These are phyloP conservation scores for Marasmius sp. DNA, from an alignment of 1,284 basidiomycete species.

Conservation along the genomic window DNA sequence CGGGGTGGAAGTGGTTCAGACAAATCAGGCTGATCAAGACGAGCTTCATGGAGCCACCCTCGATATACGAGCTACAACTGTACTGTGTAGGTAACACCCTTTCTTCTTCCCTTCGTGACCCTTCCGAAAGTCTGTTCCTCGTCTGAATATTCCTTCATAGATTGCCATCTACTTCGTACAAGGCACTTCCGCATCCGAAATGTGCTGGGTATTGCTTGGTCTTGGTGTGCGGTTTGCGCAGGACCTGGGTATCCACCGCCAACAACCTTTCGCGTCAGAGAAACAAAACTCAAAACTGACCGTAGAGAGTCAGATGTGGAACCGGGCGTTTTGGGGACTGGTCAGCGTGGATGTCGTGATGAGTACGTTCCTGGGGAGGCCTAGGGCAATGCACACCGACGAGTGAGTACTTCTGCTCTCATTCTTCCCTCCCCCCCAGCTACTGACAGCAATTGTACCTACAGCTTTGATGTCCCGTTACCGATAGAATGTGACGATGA, in stretches of 20 bases:
- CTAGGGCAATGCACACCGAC: conserved; percentile 9
- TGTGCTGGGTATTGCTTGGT: conserved; percentile 5
- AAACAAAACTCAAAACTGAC: neutral
- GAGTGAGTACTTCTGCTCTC: conserved; percentile 8
- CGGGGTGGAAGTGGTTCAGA: conserved; percentile 55
- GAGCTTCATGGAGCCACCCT: conserved; percentile 44
- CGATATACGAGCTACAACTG: conserved; percentile 57
- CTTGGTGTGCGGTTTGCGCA: conserved; percentile 13
- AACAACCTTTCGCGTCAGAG: neutral
- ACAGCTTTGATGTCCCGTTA: conserved; percentile 11
- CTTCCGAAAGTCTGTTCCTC: neutral
- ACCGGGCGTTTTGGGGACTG: conserved; percentile 14
- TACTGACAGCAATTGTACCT: neutral
- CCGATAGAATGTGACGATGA: conserved; percentile 42
- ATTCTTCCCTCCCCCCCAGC: neutral
- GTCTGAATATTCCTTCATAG: neutral
- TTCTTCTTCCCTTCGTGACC: neutral
- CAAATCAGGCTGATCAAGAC: conserved; percentile 46
- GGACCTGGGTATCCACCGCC: conserved; percentile 12
- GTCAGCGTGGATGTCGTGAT: conserved; percentile 9
- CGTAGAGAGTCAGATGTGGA: conserved; percentile 14
- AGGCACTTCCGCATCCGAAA: conserved; percentile 1
- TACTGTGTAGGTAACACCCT: conserved; percentile 24
- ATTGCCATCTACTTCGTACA: conserved; percentile 9
- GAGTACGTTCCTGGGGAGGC: conserved; percentile 10